Evolutionary conservation across 768 basidiomycete genomes (phyloP), one percentile per base, ranked within the genome.

Genomic region (Omphalotus guepiniiformis): DNA sequence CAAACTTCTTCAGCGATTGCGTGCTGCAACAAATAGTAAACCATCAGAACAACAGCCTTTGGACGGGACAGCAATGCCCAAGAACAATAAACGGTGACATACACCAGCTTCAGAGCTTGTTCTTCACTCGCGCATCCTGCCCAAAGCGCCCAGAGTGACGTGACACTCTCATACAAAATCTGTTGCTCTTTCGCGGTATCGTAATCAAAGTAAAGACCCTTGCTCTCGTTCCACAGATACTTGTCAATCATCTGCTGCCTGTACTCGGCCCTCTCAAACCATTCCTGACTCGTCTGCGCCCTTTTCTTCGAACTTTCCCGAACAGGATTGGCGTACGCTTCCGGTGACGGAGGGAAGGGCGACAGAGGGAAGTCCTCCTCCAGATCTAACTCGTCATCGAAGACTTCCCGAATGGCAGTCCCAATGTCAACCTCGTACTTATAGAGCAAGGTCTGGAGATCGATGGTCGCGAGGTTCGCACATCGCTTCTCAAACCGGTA

Each of bases 401-500:
- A 98, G 50, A 96, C 85, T 63, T 96, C 93, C 48, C 85, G 81
- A 60, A 99, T 97, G 21, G 93, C 93, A 8, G 92, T 94, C n/a
- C 92, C 96, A 51, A 99, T 98, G 61, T 99, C 95, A 50, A 93
- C 79, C 65, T 99, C 95, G 57, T 97, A 98, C 75, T 99, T 99
- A 81, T 95, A 99, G 38, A 99, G 72, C 60, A 99, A 73, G 39
- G 93, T 82, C 70, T 97, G 94, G 54, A 99, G 71, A 63, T 99
- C 95, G 62, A 98, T 88, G 6, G 95, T 99, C 4, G 85, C 95
- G 34, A 99, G 81, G 69, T 97, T 95, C 16, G 93, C 95, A 59
- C 93, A 97, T 15, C 91, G 87, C 71, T 94, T 93, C 74, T 99
- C 95, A 63, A 99, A 92, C 12, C 95, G 83, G 66, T 99, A 99